Percentiles rank a stretch among this genome's conserved stretches.
These are phyloP conservation scores for Pseudogymnoascus sp. DNA, from an alignment of 2,329 filamentous ascomycete genomes.

Conservation along the genomic window DNA sequence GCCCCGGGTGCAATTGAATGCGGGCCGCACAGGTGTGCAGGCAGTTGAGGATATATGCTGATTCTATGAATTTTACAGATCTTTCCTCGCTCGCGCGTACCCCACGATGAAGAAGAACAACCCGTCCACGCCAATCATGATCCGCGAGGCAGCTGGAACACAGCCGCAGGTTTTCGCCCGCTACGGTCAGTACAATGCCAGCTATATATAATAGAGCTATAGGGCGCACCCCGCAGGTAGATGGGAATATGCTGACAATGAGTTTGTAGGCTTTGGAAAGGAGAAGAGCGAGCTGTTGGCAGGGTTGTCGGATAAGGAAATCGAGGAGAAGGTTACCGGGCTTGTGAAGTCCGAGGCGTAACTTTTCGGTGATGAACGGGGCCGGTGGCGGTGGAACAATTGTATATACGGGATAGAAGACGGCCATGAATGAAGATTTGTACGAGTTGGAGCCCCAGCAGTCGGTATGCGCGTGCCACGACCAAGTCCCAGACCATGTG, in stretches of 20 bases:
- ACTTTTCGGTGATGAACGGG: slow-evolving; percentile 9
- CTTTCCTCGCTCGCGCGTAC: slow-evolving; percentile 85
- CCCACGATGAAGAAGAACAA: slow-evolving; percentile 99
- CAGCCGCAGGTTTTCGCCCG: slow-evolving; percentile 82
- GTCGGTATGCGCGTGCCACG: background rate
- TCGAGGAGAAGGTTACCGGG: slow-evolving; percentile 58
- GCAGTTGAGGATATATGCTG: background rate
- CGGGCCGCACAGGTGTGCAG: background rate
- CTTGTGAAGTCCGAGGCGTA: slow-evolving; percentile 47
- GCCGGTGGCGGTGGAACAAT: background rate
- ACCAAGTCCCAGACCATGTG: background rate
- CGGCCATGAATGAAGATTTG: slow-evolving; percentile 6
- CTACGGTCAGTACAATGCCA: slow-evolving; percentile 57
- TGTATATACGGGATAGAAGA: slow-evolving; percentile 7
- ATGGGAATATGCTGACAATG: slow-evolving; percentile 16
- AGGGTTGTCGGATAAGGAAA: slow-evolving; percentile 61
- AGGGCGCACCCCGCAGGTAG: background rate
- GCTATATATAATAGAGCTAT: background rate
- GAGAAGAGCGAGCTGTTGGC: slow-evolving; percentile 58
- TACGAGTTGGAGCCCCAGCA: background rate
- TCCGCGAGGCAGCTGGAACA: slow-evolving; percentile 82
- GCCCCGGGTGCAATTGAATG: background rate
- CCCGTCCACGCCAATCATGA: slow-evolving; percentile 84
- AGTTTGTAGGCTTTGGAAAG: slow-evolving; percentile 52
- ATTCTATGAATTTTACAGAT: slow-evolving; percentile 42